Evolutionary conservation across 1,284 basidiomycete species (phyloP).

Genomic region (Sparassis latifolia): DNA sequence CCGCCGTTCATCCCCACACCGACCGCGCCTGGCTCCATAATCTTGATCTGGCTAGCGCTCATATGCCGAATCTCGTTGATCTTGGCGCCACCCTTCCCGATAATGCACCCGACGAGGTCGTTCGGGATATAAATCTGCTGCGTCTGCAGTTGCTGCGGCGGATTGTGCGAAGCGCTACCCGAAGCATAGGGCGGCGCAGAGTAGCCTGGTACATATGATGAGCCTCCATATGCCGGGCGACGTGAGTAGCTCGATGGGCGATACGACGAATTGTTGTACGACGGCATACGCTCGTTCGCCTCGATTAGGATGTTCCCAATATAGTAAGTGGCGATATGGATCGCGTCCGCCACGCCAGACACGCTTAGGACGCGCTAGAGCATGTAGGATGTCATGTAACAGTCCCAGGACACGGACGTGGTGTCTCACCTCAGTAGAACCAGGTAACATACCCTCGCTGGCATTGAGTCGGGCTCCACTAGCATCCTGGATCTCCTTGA

Average conservation of each 20-base stretch:
- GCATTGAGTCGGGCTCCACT: constrained; percentile 95
- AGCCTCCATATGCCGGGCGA: constrained; percentile 46
- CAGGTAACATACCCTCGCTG: constrained; percentile 96
- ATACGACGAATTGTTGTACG: constrained; percentile 39
- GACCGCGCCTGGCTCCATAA: constrained; percentile 94
- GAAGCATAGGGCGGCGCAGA: constrained; percentile 37
- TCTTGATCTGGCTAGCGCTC: constrained; percentile 94
- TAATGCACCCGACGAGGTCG: constrained; percentile 96
- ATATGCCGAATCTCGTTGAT: constrained; percentile 98
- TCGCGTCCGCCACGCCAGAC: constrained; percentile 98
- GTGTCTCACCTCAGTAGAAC: constrained; percentile 84
- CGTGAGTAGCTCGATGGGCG: constrained; percentile 39
- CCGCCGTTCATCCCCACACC: constrained; percentile 60
- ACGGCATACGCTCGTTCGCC: constrained; percentile 83
- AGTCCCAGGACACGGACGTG: too few species aligned
- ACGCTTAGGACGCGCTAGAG: constrained; percentile 89
- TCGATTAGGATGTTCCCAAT: constrained; percentile 96
- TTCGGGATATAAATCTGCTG: constrained; percentile 99
- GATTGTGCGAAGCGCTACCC: constrained; percentile 22
- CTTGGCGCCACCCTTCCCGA: constrained; percentile 97
- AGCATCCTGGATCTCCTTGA: constrained; percentile 99
- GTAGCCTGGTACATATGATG: constrained; percentile 69
- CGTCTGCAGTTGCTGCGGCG: constrained; percentile 72
- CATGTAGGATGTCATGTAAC: neutral
- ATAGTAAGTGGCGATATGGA: constrained; percentile 99